Evolutionary conservation across 2,329 filamentous ascomycete species (phyloP).

Genomic region (Penicillium fuscoglaucum): DNA sequence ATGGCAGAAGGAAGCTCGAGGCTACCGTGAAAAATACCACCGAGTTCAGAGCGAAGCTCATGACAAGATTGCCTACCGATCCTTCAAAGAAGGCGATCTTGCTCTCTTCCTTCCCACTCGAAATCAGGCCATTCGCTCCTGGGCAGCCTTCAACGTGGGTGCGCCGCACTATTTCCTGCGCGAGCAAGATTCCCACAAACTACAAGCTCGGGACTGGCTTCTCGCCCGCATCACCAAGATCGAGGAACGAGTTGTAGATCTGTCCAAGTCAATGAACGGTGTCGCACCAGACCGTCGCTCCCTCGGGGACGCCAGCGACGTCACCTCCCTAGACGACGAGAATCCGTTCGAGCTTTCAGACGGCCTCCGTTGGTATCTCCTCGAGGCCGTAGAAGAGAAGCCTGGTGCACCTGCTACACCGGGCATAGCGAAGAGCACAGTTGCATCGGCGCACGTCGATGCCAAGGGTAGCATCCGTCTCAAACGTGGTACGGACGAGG

Average conservation of each 20-base stretch:
- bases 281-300: conserved; percentile 54
- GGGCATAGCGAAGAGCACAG: conserved; percentile 85
- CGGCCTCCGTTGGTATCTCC: conserved; percentile 90
- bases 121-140: conserved; percentile 90
- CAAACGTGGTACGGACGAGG: conserved; percentile 59
- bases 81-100: conserved; percentile 95
- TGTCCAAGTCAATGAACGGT: conserved; percentile 72
- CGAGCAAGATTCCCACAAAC: conserved; percentile 83
- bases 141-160: conserved; percentile 97
- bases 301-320: conserved; percentile 53
- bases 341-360: conserved; percentile 97
- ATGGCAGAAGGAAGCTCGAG: conserved; percentile 83
- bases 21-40: conserved; percentile 85
- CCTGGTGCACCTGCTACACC: conserved; percentile 88
- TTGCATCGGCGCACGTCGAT: conserved; percentile 82
- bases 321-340: conserved; percentile 71
- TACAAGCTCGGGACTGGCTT: conserved; percentile 89
- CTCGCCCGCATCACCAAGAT: conserved; percentile 88
- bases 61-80: conserved; percentile 92
- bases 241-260: conserved; percentile 88
- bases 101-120: conserved; percentile 91
- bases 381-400: conserved; percentile 92
- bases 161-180: conserved; percentile 96
- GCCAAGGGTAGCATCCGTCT: conserved; percentile 69
- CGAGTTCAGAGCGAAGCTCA: conserved; percentile 79